phyloP scores from a whole-genome alignment of 441 rosid species.

The Raphanus hybrid region DNA sequence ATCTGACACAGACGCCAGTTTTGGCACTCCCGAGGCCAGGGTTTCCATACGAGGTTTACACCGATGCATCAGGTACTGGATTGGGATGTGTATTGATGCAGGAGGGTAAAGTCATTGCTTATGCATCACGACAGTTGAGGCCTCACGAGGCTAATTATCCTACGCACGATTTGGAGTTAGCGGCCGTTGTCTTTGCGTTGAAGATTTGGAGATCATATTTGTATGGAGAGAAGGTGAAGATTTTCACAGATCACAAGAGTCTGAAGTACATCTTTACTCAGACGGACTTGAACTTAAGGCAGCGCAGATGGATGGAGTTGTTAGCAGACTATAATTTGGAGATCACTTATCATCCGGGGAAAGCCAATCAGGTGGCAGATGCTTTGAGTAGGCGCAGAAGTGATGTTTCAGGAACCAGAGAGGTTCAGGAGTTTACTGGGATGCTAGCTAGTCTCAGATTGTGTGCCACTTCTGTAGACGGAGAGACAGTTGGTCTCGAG shows the following conservation, averaged over 20 bases:
- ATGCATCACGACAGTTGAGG: background rate
- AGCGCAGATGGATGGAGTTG: too few relatives aligned
- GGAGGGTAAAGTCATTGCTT: background rate
- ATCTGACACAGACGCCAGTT: too few relatives aligned
- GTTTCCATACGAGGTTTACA: background rate
- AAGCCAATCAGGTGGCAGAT: too few relatives aligned
- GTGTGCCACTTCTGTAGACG: too few relatives aligned
- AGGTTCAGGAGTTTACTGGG: too few relatives aligned
- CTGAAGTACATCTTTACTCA: background rate
- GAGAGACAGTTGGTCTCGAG: too few relatives aligned
- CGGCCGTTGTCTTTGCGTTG: background rate
- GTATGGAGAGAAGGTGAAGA: background rate
- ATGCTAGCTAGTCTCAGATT: too few relatives aligned
- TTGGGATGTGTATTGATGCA: background rate
- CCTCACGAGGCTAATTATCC: background rate
- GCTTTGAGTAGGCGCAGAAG: too few relatives aligned
- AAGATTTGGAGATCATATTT: background rate
- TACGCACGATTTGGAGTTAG: background rate
- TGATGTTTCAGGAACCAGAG: too few relatives aligned
- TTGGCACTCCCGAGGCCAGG: background rate
- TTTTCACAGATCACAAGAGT: background rate
- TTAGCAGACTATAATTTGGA: too few relatives aligned
- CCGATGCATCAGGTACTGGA: background rate
- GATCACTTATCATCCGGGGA: too few relatives aligned
- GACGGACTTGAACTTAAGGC: too few relatives aligned